phyloP scores from a whole-genome alignment of 768 basidiomycete genomes.

The Macrolepiota albuminosa region DNA sequence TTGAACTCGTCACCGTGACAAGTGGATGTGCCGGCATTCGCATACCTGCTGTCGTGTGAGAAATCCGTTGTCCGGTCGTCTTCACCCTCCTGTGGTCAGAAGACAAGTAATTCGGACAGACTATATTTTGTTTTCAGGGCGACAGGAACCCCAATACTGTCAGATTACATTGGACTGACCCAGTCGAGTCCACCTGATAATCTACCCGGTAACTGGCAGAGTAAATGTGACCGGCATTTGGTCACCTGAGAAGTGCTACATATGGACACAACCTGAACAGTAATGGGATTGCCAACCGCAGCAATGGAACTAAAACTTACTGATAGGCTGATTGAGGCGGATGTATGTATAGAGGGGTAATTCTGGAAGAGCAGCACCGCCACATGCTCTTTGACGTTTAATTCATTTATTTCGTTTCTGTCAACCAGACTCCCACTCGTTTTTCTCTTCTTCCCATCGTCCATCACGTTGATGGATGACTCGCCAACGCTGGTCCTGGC shows the following conservation, averaged over 20 bases:
- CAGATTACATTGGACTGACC: not conserved
- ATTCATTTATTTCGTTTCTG: not conserved
- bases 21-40: not conserved
- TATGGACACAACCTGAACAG: not conserved
- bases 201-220: not conserved
- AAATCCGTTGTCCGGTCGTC: too few relatives aligned
- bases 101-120: not conserved
- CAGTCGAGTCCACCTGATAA: not conserved
- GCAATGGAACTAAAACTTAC: not conserved
- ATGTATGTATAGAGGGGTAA: not conserved
- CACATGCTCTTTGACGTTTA: not conserved
- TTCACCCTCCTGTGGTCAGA: not conserved
- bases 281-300: not conserved
- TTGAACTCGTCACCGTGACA: not conserved
- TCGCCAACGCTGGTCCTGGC: constrained; percentile 34
- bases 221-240: not conserved
- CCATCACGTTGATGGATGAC: constrained; percentile 28
- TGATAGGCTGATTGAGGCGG: not conserved
- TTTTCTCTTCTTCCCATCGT: constrained; percentile 3
- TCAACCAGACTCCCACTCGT: constrained; percentile 2
- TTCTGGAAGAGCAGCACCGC: not conserved
- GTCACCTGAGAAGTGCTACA: not conserved
- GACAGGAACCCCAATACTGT: too few relatives aligned
- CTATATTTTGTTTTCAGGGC: not conserved
- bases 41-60: not conserved